Conservation (phyloP, 2,329 filamentous ascomycete species). For the Pseudogymnoascus sp. region DNA sequence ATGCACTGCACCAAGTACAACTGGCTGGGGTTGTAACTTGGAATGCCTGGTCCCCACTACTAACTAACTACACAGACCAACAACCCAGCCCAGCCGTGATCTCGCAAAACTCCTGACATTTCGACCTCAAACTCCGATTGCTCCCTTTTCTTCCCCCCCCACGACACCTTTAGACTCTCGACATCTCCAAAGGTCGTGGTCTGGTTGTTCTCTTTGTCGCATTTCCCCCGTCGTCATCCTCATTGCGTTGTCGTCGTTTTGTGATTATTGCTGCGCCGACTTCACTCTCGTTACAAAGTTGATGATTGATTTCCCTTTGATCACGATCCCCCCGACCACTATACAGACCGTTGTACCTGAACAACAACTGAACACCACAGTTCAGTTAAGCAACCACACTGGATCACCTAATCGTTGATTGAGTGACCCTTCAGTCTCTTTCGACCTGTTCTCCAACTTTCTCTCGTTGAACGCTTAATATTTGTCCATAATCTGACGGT, state of each 20-base stretch:
- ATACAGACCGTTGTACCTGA: not conserved
- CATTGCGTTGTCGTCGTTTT: constrained; percentile 13
- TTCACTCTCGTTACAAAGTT: constrained; percentile 5
- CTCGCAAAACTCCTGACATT: not conserved
- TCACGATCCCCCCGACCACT: not conserved
- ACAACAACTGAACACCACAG: not conserved
- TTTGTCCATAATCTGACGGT: constrained; percentile 3
- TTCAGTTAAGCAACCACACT: not conserved
- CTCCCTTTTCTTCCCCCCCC: constrained; percentile 7
- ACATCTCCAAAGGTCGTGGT: constrained; percentile 8
- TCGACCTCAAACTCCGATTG: constrained; percentile 10
- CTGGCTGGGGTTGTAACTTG: not conserved
- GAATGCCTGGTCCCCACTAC: not conserved
- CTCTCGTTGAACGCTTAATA: constrained; percentile 1
- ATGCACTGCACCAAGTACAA: not conserved
- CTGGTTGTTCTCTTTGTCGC: constrained; percentile 16
- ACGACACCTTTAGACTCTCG: constrained; percentile 1
- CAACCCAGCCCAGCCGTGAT: not conserved
- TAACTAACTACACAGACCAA: not conserved
- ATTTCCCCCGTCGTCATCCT: constrained; percentile 15
- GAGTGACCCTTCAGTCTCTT: not conserved
- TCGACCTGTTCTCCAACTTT: not conserved
- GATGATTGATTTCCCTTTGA: not conserved
- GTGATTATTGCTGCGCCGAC: not conserved
- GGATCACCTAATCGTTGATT: not conserved